Base-by-base conservation (phyloP, 768 basidiomycete species). In the Boletus tylopilopsis region DNA sequence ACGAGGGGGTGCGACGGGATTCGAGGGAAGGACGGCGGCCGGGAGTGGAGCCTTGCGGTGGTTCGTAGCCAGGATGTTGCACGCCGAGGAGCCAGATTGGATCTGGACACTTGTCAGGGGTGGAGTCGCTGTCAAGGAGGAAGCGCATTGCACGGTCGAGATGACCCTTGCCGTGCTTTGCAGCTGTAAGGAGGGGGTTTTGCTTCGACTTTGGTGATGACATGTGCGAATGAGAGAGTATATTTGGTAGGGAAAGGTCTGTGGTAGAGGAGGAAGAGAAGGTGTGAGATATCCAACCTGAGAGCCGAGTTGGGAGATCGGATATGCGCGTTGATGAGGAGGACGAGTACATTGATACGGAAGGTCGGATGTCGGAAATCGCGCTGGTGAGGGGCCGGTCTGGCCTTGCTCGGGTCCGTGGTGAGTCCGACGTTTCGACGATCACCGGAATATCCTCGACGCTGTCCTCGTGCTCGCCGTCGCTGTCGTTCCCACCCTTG, bases 71-170 rank as follows among this genome's bases (percentile, higher is more conserved):
- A 4, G 81, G 77, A 52, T 93, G 92, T 54, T 80, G 76, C 4
- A 92, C 83, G 33, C 94, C 94, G 21, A 96, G 75, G 2, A 96
- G 69, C 93, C 93, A 96, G 24, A 97, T 95, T 0, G 85, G 79
- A 18, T 94, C 90, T 0, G 77, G 62, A 46, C 83, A 93, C 61
- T 78, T 84, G 66, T 96, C 93, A 2, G 89, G 90, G 4, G 78
- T 80, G 16, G 92, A 82, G 68, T 97, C 94, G 57, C 82, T 81
- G 70, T 97, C 94, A 53, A 95, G 76, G n/a, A 97, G 74, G 69
- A 93, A 90, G 38, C 92, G 77, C 75, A 93, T 82, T 3, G 87
- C 90, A 65, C 87, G 88, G 72, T 90, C 88, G 42, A 90, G 68
- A 50, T 86, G 84, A 21, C 83, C 85, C 57, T 85, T 86, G 35